A percentile compares a stretch with the other conserved stretches of the same genome.
phyloP scores from a whole-genome alignment of 768 basidiomycete species.

The Agrocybe chaxingu region DNA sequence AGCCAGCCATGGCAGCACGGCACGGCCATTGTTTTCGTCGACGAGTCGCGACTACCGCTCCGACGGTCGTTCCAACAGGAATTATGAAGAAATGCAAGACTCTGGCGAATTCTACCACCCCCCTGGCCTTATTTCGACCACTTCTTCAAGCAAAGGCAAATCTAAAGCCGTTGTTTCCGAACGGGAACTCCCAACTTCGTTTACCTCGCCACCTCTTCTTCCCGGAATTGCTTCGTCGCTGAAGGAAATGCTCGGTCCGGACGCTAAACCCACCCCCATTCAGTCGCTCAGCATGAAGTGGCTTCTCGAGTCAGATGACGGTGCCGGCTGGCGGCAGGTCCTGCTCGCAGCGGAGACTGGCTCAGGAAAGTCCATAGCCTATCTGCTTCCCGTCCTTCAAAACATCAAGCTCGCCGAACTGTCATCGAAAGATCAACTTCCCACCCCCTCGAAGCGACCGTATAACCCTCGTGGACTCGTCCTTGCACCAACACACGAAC shows the following conservation, averaged over 20 bases:
- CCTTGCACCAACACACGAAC: constrained; percentile 87
- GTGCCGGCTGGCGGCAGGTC: constrained; percentile 39
- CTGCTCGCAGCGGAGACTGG: constrained; percentile 89
- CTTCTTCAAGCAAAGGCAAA: no score
- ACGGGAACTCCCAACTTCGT: constrained; percentile 33
- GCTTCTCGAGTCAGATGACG: constrained; percentile 35
- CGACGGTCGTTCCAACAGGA: no score
- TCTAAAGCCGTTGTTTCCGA: not conserved
- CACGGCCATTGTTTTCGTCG: no score
- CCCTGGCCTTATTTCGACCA: no score
- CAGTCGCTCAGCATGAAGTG: constrained; percentile 72
- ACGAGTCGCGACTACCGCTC: no score
- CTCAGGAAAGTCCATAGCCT: constrained; percentile 89
- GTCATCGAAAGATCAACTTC: constrained; percentile 1
- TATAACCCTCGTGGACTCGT: constrained; percentile 75
- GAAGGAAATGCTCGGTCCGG: constrained; percentile 51
- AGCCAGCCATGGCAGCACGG: no score
- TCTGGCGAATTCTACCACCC: no score
- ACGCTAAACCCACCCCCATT: constrained; percentile 70
- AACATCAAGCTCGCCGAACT: constrained; percentile 67
- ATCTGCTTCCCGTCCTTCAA: constrained; percentile 81
- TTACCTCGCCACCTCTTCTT: constrained; percentile 68
- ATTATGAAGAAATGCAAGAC: no score
- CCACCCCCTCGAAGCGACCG: constrained; percentile 9
- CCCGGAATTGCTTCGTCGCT: constrained; percentile 61